Base-by-base conservation (phyloP, 805 yeast genomes). In the Candida boidinii region DNA sequence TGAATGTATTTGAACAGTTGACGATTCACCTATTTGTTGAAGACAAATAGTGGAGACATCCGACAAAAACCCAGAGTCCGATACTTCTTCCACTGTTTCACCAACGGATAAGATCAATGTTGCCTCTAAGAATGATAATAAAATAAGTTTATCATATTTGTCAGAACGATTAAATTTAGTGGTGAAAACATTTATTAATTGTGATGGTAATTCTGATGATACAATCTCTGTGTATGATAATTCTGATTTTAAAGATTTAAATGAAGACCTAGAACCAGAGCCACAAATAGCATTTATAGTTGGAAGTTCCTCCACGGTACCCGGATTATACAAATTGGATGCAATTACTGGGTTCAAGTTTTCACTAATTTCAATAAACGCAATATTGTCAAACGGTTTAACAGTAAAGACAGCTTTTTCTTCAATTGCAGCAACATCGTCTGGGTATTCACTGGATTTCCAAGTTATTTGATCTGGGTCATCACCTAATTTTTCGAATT, bases 61-160 rank as follows among this genome's bases (percentile, higher is more conserved):
- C 0, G 65, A 46, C 1, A 67, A 53, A n/a, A 86, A 60, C 0
- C 79, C 77, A 0, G 88, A 74, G 7, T 48, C 44, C 1, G 71
- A 64, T 7, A 79, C 80, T 45, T 83, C 87, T 37, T 80, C 87
- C 2, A 84, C 84, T 0, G 73, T 75, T 42, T 83, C 95, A 7
- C 92, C 94, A 31, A 85, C 76, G 2, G 81, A 68, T 13, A 92
- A 55, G 0, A 86, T 81, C 36, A 82, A 61, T 0, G 96, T 85
- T 3, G 78, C 70, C 30, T 76, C 78, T 16, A 70, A 53, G 43
- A 78, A 71, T 1, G 90, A 66, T 4, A 86, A 58, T 2, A 85
- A 73, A 38, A 86, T 66, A 42, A 73, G 80, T 33, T 70, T 70
- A 46, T 83, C 88, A 45, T 51, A 66, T 5, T 45, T 48, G 28